A percentile compares a stretch with the other conserved stretches of the same genome.
Conservation (phyloP, 2,329 filamentous ascomycete species). For the Calonectria fujianensis region DNA sequence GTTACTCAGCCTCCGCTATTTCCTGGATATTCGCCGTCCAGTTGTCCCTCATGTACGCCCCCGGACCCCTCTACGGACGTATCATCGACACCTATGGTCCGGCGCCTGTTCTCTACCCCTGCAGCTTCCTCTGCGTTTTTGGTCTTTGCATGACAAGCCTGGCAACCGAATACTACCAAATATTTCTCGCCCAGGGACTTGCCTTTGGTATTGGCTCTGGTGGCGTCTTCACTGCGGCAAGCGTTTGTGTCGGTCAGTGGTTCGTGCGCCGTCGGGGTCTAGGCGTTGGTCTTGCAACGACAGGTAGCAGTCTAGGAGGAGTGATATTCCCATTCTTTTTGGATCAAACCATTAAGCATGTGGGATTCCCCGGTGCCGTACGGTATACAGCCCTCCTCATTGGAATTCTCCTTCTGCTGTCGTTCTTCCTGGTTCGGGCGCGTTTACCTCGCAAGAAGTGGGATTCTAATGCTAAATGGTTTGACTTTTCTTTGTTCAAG, state of each 20-base stretch:
- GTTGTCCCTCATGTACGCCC: neutral
- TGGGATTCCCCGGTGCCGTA: neutral
- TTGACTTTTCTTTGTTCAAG: neutral
- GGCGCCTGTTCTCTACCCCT: neutral
- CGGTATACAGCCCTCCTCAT: neutral
- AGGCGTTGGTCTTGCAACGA: neutral
- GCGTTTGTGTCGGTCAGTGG: neutral
- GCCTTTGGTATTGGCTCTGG: neutral
- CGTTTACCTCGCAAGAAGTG: neutral
- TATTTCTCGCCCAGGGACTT: neutral
- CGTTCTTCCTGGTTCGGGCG: neutral
- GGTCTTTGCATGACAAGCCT: neutral
- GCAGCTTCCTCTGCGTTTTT: neutral
- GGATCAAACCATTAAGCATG: neutral
- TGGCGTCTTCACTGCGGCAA: neutral
- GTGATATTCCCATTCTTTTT: neutral
- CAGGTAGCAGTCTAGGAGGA: neutral
- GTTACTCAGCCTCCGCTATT: neutral
- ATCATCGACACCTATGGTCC: neutral
- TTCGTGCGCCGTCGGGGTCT: neutral
- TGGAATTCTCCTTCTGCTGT: neutral
- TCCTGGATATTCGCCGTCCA: neutral
- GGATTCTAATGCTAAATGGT: neutral
- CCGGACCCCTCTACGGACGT: neutral
- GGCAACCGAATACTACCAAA: neutral